Evolutionary conservation across 2,329 filamentous ascomycete species (phyloP), one percentile per base, ranked within the genome.

Genomic region (Teratosphaeriaceae sp.): DNA sequence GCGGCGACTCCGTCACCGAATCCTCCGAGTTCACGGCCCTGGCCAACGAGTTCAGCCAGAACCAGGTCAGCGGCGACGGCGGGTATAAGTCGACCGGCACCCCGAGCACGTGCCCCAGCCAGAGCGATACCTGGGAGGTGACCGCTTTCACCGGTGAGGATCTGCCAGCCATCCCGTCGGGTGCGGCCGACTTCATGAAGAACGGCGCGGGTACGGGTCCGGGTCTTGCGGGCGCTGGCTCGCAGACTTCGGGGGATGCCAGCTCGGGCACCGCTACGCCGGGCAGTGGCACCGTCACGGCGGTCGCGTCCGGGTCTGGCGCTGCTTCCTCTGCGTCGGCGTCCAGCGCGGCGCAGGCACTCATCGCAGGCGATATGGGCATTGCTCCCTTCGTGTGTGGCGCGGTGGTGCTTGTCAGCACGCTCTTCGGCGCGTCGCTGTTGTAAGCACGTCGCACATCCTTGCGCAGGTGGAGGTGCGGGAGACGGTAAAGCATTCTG

Each of bases 1-100:
- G 65, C 36, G 76, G 74, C 50, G 56, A 63, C 51, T 57, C 65
- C 61, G 66, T 65, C 21, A 75, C 85, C 45, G 69, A 68, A 23
- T 67, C 74, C 24, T 49, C 65, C 30, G 85, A 90, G 59, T 94
- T 82, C 66, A 63, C 67, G 36, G 68, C 70, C 38, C 70, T 82
- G 44, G 70, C 75, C 66, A 56, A 56, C 8, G 73, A 74, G 23
- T 71, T 76, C 54, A 49, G 61, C 1, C 67, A 68, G 48, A 76
- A 57, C 66, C 39, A 66, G 70, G 57, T 78, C 78, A 34, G 47
- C 20, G 78, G 76, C 36, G 72, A 80, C 54, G 79, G 78, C 48
- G 74, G 76, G 47, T 80, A 78, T 69, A 77, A 78, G 64, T 54
- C 66, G 40, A 71, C 65, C 50, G 75, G 74, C 47, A 58, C 65